A percentile compares a stretch with the other conserved stretches of the same genome.
Evolutionary conservation across 441 rosid genomes (phyloP).

Genomic region (Populus hybrid): DNA sequence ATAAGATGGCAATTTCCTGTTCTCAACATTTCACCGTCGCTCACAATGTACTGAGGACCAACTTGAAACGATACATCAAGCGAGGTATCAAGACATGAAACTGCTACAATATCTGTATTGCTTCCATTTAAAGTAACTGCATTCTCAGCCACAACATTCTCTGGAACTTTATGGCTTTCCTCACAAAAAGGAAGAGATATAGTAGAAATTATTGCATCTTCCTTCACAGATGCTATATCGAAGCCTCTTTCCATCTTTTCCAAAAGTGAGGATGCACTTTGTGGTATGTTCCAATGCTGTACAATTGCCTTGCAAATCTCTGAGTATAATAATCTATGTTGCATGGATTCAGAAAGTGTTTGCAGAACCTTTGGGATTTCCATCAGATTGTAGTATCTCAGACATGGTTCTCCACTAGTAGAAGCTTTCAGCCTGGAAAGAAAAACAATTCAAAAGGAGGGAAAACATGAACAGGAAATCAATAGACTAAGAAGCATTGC

Average conservation of each 20-base stretch:
- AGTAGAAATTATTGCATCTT: conserved; percentile 27
- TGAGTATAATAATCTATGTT: conserved; percentile 41
- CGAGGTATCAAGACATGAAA: conserved; percentile 24
- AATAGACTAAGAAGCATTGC: neutral
- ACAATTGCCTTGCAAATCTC: conserved; percentile 65
- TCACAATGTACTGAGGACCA: conserved; percentile 18
- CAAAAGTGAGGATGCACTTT: conserved; percentile 31
- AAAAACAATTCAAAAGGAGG: neutral
- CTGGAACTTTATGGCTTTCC: conserved; percentile 24
- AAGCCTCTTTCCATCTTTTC: conserved; percentile 28
- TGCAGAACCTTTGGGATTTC: conserved; percentile 65
- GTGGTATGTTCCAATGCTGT: conserved; percentile 63
- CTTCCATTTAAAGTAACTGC: conserved; percentile 34
- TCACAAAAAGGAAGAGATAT: conserved; percentile 22
- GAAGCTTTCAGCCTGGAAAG: conserved; percentile 52
- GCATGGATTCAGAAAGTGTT: conserved; percentile 55
- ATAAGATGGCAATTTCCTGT: conserved; percentile 20
- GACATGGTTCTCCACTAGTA: conserved; percentile 30
- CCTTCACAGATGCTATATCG: conserved; percentile 25
- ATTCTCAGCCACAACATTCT: conserved; percentile 32
- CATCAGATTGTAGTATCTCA: conserved; percentile 62
- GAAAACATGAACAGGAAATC: conserved; percentile 1
- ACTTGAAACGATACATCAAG: conserved; percentile 13
- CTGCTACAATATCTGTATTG: conserved; percentile 25
- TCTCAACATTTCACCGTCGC: conserved; percentile 19